A percentile compares a stretch with the other conserved stretches of the same genome.
Conservation (phyloP, 495 filamentous ascomycete species). For the Penicillium waksmanii region DNA sequence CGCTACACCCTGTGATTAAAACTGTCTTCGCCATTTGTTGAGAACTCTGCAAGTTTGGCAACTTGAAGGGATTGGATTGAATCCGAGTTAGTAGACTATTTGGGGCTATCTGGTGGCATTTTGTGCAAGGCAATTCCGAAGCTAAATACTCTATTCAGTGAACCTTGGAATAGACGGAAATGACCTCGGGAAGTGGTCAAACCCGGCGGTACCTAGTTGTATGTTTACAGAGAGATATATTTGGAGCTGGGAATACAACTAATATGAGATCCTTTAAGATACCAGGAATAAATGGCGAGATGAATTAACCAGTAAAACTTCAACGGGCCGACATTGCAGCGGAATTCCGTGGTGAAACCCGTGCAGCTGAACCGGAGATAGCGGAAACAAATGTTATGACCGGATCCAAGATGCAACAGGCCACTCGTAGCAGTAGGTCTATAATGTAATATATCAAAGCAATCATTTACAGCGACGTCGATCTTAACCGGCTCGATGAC, state of each 20-base stretch:
- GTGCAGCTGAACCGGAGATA: background rate
- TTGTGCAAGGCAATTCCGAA: background rate
- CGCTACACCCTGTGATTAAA: conserved; percentile 13
- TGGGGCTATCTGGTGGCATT: background rate
- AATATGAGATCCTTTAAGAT: background rate
- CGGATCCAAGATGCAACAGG: too few species aligned
- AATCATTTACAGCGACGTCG: too few species aligned
- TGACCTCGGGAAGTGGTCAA: background rate
- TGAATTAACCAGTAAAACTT: background rate
- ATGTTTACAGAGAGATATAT: background rate
- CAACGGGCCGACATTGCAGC: background rate
- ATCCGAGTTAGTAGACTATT: background rate
- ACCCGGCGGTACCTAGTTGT: background rate
- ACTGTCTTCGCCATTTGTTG: conserved; percentile 6
- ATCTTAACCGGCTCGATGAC: too few species aligned
- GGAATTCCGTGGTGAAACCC: background rate
- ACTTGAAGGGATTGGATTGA: too few species aligned
- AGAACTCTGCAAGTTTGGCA: too few species aligned
- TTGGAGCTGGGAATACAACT: background rate
- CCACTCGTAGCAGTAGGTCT: too few species aligned
- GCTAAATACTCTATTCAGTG: background rate
- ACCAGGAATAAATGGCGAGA: background rate
- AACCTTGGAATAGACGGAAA: background rate
- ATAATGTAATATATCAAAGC: too few species aligned
- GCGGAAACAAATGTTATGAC: background rate